Conservation (phyloP, 306 rosid genomes). For the Crataegus laevigata region DNA sequence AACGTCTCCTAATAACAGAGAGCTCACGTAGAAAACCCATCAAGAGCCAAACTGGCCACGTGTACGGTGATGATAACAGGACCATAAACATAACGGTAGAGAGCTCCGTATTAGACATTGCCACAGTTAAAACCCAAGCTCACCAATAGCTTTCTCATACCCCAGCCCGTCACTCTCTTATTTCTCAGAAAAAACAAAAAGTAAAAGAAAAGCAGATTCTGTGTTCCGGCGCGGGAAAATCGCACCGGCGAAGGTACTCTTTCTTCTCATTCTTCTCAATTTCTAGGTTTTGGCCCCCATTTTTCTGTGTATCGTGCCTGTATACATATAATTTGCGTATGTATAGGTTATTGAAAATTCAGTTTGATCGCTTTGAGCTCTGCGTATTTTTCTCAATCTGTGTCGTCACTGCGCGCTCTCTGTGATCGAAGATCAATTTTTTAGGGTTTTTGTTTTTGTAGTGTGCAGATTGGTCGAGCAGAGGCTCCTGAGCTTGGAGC, state of each 20-base stretch:
- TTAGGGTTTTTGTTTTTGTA: constrained; percentile 1
- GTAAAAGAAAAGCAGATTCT: neutral
- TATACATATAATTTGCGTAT: neutral
- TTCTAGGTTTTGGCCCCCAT: constrained; percentile 1
- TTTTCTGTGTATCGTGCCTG: constrained; percentile 1
- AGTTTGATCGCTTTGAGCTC: constrained; percentile 15
- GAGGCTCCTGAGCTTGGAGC: neutral
- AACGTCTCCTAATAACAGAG: neutral
- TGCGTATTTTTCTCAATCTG: neutral
- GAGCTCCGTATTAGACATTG: constrained; percentile 16
- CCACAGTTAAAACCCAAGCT: constrained; percentile 8
- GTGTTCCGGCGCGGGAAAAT: constrained; percentile 39
- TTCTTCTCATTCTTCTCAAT: constrained; percentile 5
- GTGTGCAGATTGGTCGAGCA: constrained; percentile 18
- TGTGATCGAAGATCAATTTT: constrained; percentile 16
- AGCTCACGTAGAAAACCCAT: too few species aligned
- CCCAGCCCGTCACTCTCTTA: neutral
- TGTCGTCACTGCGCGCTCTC: neutral
- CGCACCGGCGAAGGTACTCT: constrained; percentile 17
- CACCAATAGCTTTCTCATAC: neutral
- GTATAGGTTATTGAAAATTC: constrained; percentile 1
- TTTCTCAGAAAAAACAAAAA: neutral
- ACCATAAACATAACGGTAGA: neutral
- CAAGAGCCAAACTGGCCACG: neutral
- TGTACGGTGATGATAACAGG: neutral